Evolutionary conservation across 2,329 filamentous ascomycete genomes (phyloP), one percentile per base, ranked within the genome.

Genomic region (Aureobasidium sp.): DNA sequence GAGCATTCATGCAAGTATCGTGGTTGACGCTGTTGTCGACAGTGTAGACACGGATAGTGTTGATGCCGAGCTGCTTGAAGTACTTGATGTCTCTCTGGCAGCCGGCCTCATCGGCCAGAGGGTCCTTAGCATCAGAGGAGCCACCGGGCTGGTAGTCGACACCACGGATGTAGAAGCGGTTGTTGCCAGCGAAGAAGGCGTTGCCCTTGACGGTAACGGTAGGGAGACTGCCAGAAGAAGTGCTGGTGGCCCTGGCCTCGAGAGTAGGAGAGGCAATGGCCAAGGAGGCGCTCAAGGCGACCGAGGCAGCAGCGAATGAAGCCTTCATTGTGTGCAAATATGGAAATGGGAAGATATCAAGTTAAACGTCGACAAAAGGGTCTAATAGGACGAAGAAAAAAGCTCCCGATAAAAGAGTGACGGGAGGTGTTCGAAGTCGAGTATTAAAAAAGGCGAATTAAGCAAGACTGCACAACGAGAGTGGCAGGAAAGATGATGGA

Each of bases 41-140:
- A 17, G 88, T 91, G 82, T 96, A 97, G 65, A 96, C 89, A 75
- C 92, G 91, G 72, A 97, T 82, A 29, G 91, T 91, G 81, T 97
- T 97, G 77, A 96, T 80, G 53, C 91, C 91, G 56, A 97, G 82
- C 67, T 91, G 84, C 79, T 90, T 84, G 85, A 96, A 96, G 73
- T 90, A 81, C 57, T 78, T 77, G 68, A 96, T 88, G 72, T 96
- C 91, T 67, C 91, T 88, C 74, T 84, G 82, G 84, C 92, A 96
- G 70, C 81, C 77, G 3, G 75, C 75, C 27, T 79, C 72, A 69
- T 95, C 87, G 65, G 89, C 86, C 59, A 96, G 87, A 64, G 91
- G 91, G 72, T 96, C 91, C 61, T 78, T 77, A 55, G 84, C 75
- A 46, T 85, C 74, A 58, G 84, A 86, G 13, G 84, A 82, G 65